phyloP scores from a whole-genome alignment of 1,139 yeast species.

The Sugiyamaella japonica region DNA sequence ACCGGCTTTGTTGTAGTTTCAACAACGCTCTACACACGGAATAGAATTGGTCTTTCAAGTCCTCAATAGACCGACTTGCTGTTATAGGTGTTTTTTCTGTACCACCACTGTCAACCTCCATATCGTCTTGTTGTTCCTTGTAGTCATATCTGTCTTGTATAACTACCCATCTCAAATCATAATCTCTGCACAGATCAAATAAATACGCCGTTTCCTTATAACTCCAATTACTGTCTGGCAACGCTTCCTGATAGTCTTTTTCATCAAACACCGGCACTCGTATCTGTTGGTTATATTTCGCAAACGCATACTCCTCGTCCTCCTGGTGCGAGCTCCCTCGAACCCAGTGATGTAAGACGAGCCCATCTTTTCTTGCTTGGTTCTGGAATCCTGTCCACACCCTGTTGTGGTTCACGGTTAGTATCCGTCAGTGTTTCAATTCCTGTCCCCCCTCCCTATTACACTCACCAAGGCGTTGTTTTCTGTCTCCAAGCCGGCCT shows the following conservation, averaged over 20 bases:
- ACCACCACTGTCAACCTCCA: conserved; percentile 2
- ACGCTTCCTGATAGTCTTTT: conserved; percentile 57
- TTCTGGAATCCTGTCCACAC: conserved; percentile 61
- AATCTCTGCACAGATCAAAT: conserved; percentile 68
- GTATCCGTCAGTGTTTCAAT: too few species aligned
- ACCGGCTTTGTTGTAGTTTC: conserved; percentile 42
- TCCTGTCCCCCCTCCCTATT: too few species aligned
- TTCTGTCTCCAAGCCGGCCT: conserved; percentile 59
- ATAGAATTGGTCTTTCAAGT: conserved; percentile 80
- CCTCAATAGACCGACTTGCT: conserved; percentile 54
- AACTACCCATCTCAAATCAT: conserved; percentile 86
- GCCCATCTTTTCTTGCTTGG: conserved; percentile 50
- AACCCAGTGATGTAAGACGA: conserved; percentile 79
- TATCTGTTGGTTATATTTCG: conserved; percentile 68
- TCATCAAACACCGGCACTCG: conserved; percentile 70
- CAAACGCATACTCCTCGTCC: conserved; percentile 64
- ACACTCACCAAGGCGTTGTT: conserved; percentile 64
- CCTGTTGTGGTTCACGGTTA: too few species aligned
- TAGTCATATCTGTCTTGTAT: conserved; percentile 71
- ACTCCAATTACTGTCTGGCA: conserved; percentile 55
- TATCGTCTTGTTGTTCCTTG: conserved; percentile 27
- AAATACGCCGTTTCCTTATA: conserved; percentile 75
- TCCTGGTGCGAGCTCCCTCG: conserved; percentile 53
- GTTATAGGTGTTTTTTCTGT: too few species aligned
- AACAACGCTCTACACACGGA: conserved; percentile 51